These are phyloP conservation scores for Saccharomycopsis babjevae DNA, from an alignment of 805 yeast genomes.

Conservation along the genomic window DNA sequence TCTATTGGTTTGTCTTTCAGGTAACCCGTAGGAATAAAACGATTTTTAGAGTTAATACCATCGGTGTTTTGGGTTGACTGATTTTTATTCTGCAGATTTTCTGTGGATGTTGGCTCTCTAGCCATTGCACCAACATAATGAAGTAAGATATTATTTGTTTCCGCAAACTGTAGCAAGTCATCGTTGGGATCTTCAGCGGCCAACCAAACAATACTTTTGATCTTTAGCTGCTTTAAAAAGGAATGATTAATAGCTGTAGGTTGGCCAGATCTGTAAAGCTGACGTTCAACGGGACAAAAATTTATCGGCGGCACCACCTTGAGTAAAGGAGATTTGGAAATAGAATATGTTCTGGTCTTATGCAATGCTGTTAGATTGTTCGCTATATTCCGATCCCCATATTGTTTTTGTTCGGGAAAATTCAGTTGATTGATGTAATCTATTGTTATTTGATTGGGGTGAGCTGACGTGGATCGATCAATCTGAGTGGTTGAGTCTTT, in stretches of 20 bases:
- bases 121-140: constrained; percentile 57
- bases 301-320: constrained; percentile 88
- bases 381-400: not conserved
- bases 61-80: not conserved
- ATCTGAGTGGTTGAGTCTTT: not conserved
- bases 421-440: constrained; percentile 5
- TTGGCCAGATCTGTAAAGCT: constrained; percentile 83
- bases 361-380: not conserved
- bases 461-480: not conserved
- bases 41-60: not conserved
- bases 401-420: not conserved
- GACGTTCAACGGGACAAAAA: constrained; percentile 88
- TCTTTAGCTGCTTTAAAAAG: constrained; percentile 61
- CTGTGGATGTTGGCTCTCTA: not conserved
- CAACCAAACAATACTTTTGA: constrained; percentile 82
- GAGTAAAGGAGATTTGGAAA: constrained; percentile 47
- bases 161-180: constrained; percentile 72
- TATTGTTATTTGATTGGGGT: constrained; percentile 1
- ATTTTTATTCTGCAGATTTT: not conserved
- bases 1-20: not conserved
- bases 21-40: not conserved
- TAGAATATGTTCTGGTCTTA: constrained; percentile 19
- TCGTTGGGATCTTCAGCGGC: constrained; percentile 95
- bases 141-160: constrained; percentile 56
- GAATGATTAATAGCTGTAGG: constrained; percentile 91